phyloP scores from a whole-genome alignment of 163 green algal species.

The Botryococcus braunii region DNA sequence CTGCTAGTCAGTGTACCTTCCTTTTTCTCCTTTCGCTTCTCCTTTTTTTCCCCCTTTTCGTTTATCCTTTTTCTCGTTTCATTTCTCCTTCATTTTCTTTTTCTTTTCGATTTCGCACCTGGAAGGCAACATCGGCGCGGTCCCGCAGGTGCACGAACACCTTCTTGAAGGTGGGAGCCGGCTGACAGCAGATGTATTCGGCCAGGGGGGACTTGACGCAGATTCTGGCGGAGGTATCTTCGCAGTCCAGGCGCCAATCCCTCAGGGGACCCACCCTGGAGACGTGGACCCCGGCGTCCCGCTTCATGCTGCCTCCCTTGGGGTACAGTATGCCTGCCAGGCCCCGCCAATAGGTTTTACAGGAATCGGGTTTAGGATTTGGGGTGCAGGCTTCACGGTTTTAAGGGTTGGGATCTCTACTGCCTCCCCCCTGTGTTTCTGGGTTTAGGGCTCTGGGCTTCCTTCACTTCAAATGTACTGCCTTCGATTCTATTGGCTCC shows the following conservation, averaged over 20 bases:
- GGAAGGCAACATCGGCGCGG: constrained; percentile 40
- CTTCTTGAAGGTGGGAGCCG: constrained; percentile 58
- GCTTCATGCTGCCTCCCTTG: constrained; percentile 27
- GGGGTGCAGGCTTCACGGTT: not conserved
- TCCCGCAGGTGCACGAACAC: constrained; percentile 42
- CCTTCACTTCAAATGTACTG: too few species aligned
- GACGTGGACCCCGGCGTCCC: constrained; percentile 31
- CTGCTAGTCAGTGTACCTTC: too few species aligned
- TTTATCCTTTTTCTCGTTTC: not conserved
- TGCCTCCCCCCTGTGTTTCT: too few species aligned
- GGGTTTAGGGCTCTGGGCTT: too few species aligned
- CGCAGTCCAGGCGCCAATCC: constrained; percentile 42
- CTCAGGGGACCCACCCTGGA: constrained; percentile 44
- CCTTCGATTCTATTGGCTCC: too few species aligned
- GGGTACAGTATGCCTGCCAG: constrained; percentile 48
- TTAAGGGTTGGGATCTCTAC: not conserved
- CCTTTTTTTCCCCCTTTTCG: too few species aligned
- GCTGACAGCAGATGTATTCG: constrained; percentile 21
- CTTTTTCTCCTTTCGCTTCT: too few species aligned
- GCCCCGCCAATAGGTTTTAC: not conserved
- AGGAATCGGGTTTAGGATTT: not conserved
- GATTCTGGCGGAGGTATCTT: constrained; percentile 15
- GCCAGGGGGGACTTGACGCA: constrained; percentile 18
- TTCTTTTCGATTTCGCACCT: constrained; percentile 9
- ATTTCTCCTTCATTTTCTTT: not conserved